Percentiles rank a stretch among this genome's conserved stretches.
Conservation (phyloP, 2,329 filamentous ascomycete genomes). For the Phymatotrichopsis omnivora region DNA sequence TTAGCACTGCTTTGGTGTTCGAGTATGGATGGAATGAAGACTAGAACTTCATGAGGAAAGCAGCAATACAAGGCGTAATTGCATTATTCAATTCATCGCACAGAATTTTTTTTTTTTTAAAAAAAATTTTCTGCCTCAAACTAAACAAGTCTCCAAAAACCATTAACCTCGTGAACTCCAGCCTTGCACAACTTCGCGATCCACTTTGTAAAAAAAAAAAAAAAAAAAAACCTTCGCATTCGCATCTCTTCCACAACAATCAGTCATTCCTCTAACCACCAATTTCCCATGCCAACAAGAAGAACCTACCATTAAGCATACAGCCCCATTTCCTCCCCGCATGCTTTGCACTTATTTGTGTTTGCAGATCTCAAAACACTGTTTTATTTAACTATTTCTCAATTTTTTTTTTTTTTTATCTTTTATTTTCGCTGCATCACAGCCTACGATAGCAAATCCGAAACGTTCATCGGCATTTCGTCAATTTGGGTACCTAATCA, state of each 20-base stretch:
- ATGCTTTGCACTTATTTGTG: conserved; percentile 9
- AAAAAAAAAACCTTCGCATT: too few relatives aligned
- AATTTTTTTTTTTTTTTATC: not conserved
- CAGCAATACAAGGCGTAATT: too few relatives aligned
- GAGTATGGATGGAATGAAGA: too few relatives aligned
- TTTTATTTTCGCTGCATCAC: too few relatives aligned
- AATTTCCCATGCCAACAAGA: too few relatives aligned
- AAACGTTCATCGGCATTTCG: conserved; percentile 97
- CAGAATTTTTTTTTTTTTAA: not conserved
- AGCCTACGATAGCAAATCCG: conserved; percentile 38
- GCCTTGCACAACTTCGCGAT: not conserved
- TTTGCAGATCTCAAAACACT: too few relatives aligned
- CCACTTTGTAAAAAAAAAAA: not conserved
- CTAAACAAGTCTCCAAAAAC: not conserved
- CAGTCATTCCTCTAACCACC: too few relatives aligned
- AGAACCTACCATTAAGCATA: conserved; percentile 24
- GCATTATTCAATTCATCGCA: too few relatives aligned
- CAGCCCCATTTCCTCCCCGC: conserved; percentile 30
- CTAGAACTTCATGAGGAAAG: too few relatives aligned
- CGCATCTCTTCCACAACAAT: too few relatives aligned
- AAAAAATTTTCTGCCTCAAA: not conserved
- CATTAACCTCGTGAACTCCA: not conserved
- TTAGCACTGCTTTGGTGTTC: too few relatives aligned
- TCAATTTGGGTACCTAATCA: conserved; percentile 94
- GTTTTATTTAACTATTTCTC: not conserved